phyloP scores from a whole-genome alignment of 805 yeast species.

The Candida anglica region DNA sequence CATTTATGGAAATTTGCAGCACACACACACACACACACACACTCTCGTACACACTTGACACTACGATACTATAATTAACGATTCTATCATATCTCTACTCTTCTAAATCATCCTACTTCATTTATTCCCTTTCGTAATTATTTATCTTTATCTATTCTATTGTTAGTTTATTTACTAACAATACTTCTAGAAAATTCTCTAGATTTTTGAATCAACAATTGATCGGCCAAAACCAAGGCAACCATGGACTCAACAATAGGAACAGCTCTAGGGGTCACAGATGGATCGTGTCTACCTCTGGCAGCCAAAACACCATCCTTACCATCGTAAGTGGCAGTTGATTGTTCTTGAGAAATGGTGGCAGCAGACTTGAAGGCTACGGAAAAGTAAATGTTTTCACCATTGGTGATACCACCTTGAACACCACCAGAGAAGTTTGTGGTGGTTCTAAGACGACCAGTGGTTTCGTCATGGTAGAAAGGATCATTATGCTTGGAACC shows the following conservation, averaged over 20 bases:
- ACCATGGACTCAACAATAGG: conserved; percentile 99
- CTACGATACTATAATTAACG: too few species aligned
- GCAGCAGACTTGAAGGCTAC: conserved; percentile 99
- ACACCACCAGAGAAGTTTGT: conserved; percentile 96
- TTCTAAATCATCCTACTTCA: too few species aligned
- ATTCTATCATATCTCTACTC: too few species aligned
- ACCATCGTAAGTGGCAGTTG: conserved; percentile 87
- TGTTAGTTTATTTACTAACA: too few species aligned
- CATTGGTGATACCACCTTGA: conserved; percentile 97
- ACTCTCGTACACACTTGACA: too few species aligned
- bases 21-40: too few species aligned
- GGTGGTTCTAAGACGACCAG: conserved; percentile 69
- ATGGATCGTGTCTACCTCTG: conserved; percentile 97
- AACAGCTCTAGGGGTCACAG: conserved; percentile 96
- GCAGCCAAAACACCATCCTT: conserved; percentile 85
- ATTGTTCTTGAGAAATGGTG: conserved; percentile 90
- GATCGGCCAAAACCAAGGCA: conserved; percentile 88
- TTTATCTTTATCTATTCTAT: too few species aligned
- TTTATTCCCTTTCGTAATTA: too few species aligned
- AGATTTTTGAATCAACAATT: conserved; percentile 77
- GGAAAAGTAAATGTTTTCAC: conserved; percentile 90
- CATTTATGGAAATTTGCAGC: too few species aligned
- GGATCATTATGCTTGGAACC: conserved; percentile 95
- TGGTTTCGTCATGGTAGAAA: conserved; percentile 57
- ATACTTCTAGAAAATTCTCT: conserved; percentile 46